A percentile compares a stretch with the other conserved stretches of the same genome.
Evolutionary conservation across 2,329 filamentous ascomycete species (phyloP).

Genomic region (Pestalotiopsis sp.): DNA sequence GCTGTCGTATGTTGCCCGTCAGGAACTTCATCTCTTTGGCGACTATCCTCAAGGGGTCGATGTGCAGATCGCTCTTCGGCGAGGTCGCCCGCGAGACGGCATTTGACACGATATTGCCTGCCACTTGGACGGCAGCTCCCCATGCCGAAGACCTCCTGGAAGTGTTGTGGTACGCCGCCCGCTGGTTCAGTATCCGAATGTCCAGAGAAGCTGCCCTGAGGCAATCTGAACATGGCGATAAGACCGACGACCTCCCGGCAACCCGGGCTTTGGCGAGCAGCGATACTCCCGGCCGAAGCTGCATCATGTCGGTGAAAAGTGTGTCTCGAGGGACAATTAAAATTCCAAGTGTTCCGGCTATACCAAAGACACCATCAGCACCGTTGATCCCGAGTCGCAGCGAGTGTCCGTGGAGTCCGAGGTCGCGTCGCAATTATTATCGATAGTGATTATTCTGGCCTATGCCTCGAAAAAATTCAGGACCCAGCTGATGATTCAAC

Average conservation of each 20-base stretch:
- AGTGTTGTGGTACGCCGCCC: conserved; percentile 46
- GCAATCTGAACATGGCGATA: conserved; percentile 43
- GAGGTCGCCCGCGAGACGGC: conserved; percentile 60
- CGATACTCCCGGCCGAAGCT: conserved; percentile 56
- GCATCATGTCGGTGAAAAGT: conserved; percentile 43
- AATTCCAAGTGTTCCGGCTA: background rate
- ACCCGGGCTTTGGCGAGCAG: conserved; percentile 46
- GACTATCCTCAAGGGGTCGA: conserved; percentile 87
- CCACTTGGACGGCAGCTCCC: conserved; percentile 73
- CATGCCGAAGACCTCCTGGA: conserved; percentile 63
- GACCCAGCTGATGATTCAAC: conserved; percentile 10
- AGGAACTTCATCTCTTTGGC: conserved; percentile 97
- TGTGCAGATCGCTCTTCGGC: conserved; percentile 64
- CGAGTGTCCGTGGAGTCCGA: background rate
- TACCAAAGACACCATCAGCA: background rate
- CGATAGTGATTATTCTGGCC: background rate
- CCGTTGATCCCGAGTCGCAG: background rate
- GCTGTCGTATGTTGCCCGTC: conserved; percentile 88
- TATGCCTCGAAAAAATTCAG: conserved; percentile 5
- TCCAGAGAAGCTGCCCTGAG: conserved; percentile 33
- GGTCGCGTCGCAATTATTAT: conserved; percentile 6
- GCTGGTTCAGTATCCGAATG: conserved; percentile 34
- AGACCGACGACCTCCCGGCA: conserved; percentile 34
- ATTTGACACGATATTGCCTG: conserved; percentile 72
- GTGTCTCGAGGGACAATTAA: conserved; percentile 6